Evolutionary conservation across 768 basidiomycete genomes (phyloP), one percentile per base, ranked within the genome.

Genomic region (Termitomyces sp.): DNA sequence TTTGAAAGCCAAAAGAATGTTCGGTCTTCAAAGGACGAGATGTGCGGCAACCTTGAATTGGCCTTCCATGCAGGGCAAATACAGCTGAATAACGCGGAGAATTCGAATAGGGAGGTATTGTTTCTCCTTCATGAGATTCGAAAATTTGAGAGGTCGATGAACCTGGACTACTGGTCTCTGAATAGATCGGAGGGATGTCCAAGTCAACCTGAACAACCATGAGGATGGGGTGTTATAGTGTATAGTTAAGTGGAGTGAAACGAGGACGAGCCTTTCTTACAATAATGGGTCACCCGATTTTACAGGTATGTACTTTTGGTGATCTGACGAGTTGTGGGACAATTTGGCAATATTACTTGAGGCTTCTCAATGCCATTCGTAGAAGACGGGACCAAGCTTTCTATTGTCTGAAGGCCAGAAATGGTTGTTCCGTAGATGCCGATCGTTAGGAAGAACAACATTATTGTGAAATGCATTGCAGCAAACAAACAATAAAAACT

Each of bases 61-160:
- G 60, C 20, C 43, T 48, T 44, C 60, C 60, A 43, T 61, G 60
- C 35, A 58, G n/a, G 20, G 60, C 33, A n/a, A 61, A 58, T 35
- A 61, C 49, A 33, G 52, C 42, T 20, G 60, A 61, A 35, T 61
- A 58, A 38, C 60, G 60, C 13, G 50, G 50, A 18, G 50, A 35
- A 38, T 51, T 18, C 35, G 50, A 36, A 8, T 51, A 50, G 14
- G 49, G 33, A 50, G 60, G 60, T 16, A 32, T 40, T 22, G 36
- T 50, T 18, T 48, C 59, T 2, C 44, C 49, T 44, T 32, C 28
- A 14, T 42, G 42, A 49, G 36, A 20, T 18, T 51, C 56, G 28
- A 35, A 57, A 9, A 49, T 40, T 20, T 42, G 32, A n/a, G 22
- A 43, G 8, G 47, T 47, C 7, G 50, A 43, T 22, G 48, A 57